Percentiles rank a stretch among this genome's conserved stretches.
These are phyloP conservation scores for Paralagenidium karlingii DNA, from an alignment of 352 stramenopile genomes.

Conservation along the genomic window DNA sequence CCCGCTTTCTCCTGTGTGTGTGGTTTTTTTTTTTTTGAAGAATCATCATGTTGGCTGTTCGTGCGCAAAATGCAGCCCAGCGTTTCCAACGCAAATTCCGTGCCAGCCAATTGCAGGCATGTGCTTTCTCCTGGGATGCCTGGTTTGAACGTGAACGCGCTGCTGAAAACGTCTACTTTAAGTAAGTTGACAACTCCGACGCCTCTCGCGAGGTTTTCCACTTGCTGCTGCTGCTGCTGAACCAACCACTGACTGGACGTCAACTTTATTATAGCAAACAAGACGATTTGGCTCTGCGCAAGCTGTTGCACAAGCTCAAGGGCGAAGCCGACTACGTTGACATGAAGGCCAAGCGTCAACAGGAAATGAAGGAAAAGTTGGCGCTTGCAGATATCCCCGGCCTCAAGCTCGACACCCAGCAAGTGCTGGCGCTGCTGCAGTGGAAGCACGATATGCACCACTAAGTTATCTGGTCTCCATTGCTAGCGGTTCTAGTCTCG, in stretches of 20 bases:
- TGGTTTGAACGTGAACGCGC: conserved; percentile 66
- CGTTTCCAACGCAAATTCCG: conserved; percentile 37
- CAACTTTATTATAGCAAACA: conserved; percentile 44
- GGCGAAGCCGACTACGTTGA: conserved; percentile 61
- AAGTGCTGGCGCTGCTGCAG: conserved; percentile 73
- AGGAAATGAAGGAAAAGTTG: conserved; percentile 75
- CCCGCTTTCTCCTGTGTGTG: too few species aligned
- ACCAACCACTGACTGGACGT: background rate
- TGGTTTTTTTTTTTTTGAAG: too few species aligned
- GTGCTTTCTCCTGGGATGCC: conserved; percentile 24
- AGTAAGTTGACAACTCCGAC: conserved; percentile 26
- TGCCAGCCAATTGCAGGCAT: conserved; percentile 23
- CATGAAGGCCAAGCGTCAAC: conserved; percentile 53
- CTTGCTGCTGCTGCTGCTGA: background rate
- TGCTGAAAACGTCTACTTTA: conserved; percentile 70
- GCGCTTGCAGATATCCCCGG: too few species aligned
- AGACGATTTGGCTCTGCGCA: conserved; percentile 76
- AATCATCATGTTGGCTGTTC: conserved; percentile 52
- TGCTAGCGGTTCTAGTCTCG: too few species aligned
- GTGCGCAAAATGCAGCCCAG: conserved; percentile 19
- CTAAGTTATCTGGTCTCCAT: too few species aligned
- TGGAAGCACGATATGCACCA: conserved; percentile 76
- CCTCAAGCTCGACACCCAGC: conserved; percentile 45
- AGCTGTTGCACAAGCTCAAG: conserved; percentile 83
- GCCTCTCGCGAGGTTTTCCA: background rate